phyloP scores from a whole-genome alignment of 306 rosid genomes.

The Urtica urens region DNA sequence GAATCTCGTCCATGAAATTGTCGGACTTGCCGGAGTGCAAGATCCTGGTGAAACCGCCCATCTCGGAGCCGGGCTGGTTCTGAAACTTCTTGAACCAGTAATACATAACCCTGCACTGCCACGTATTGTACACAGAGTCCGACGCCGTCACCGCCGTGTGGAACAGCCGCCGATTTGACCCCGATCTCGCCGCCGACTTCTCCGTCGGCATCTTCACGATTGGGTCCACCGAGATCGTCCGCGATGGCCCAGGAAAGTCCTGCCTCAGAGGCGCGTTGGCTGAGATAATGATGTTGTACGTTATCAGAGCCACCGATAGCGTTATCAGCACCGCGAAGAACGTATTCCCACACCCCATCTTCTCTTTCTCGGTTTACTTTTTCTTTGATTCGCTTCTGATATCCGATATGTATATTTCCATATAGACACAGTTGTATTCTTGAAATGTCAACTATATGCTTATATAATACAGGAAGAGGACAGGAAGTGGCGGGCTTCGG shows the following conservation, averaged over 20 bases:
- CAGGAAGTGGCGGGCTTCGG: neutral
- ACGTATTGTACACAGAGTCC: constrained; percentile 76
- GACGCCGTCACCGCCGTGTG: constrained; percentile 98
- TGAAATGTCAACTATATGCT: neutral
- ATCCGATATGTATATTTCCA: too few relatives aligned
- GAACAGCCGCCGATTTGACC: constrained; percentile 59
- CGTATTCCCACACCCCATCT: constrained; percentile 87
- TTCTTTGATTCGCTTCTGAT: too few relatives aligned
- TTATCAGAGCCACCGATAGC: constrained; percentile 81
- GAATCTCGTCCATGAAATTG: constrained; percentile 76
- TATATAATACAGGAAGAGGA: too few relatives aligned
- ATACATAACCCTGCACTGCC: constrained; percentile 96
- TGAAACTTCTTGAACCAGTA: constrained; percentile 77
- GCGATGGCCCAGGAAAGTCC: constrained; percentile 79
- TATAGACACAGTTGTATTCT: too few relatives aligned
- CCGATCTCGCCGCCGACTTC: constrained; percentile 22
- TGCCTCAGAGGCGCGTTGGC: constrained; percentile 72
- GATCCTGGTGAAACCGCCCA: constrained; percentile 95
- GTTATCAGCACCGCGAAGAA: constrained; percentile 60
- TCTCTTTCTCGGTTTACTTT: constrained; percentile 1
- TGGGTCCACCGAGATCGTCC: constrained; percentile 50
- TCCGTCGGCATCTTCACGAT: constrained; percentile 75
- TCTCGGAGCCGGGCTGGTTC: constrained; percentile 44
- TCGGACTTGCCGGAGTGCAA: constrained; percentile 87
- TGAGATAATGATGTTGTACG: constrained; percentile 88